phyloP scores from a whole-genome alignment of 192 early-diverging fungal species.

The Allomyces arbusculus region DNA sequence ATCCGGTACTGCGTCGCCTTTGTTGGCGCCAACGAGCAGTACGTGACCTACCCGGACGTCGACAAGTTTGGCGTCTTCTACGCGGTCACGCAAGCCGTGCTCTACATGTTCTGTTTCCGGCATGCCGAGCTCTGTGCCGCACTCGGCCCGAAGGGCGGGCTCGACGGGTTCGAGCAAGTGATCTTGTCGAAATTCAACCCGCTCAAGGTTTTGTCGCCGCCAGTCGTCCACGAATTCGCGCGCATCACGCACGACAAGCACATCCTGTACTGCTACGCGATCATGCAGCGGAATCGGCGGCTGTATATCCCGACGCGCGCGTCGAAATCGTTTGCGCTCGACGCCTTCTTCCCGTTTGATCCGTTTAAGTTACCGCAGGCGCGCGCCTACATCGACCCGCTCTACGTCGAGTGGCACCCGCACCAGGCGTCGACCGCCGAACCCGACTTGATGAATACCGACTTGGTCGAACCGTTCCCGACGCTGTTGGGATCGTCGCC shows the following conservation, averaged over 20 bases:
- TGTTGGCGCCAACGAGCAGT: constrained; percentile 40
- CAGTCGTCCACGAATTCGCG: constrained; percentile 70
- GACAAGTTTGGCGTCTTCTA: constrained; percentile 65
- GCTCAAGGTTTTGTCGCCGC: constrained; percentile 54
- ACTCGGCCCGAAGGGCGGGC: constrained; percentile 12
- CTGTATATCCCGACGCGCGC: constrained; percentile 10
- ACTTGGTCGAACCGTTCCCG: too few relatives aligned
- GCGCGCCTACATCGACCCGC: constrained; percentile 36
- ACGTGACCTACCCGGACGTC: constrained; percentile 20
- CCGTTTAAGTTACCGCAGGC: constrained; percentile 59
- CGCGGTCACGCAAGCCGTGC: constrained; percentile 58
- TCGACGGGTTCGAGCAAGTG: constrained; percentile 45
- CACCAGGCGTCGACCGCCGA: not conserved
- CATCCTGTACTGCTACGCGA: constrained; percentile 70
- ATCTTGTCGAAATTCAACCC: constrained; percentile 61
- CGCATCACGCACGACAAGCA: constrained; percentile 50
- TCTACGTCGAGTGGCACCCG: constrained; percentile 58
- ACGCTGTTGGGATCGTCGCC: too few relatives aligned
- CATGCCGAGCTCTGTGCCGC: constrained; percentile 59
- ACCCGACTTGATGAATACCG: too few relatives aligned
- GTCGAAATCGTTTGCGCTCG: constrained; percentile 11
- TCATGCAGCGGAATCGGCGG: constrained; percentile 43
- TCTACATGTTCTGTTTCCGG: constrained; percentile 90
- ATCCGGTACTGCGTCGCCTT: constrained; percentile 43
- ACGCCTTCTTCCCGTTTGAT: constrained; percentile 86